Evolutionary conservation across 1,284 basidiomycete species (phyloP).

Genomic region (Trichosporon coremiiforme): DNA sequence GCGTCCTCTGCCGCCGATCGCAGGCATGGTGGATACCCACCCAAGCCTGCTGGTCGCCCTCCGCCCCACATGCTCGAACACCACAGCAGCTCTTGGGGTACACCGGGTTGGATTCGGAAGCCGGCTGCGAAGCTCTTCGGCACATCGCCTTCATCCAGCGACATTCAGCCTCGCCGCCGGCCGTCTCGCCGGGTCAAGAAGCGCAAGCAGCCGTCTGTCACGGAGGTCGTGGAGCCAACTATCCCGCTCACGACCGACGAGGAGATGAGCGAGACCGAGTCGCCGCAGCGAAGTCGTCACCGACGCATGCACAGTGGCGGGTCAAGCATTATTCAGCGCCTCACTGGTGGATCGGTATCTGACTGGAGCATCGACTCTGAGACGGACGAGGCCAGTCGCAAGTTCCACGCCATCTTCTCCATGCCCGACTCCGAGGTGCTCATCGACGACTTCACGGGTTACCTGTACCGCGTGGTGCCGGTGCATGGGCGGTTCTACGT

Average conservation of each 20-base stretch:
- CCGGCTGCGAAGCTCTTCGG: constrained; percentile 47
- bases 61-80: constrained; percentile 39
- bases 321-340: not conserved
- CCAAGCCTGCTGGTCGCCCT: constrained; percentile 40
- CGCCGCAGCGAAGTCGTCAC: constrained; percentile 18
- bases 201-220: constrained; percentile 30
- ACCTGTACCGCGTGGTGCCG: constrained; percentile 80
- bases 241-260: constrained; percentile 25
- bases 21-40: constrained; percentile 46
- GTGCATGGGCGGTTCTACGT: constrained; percentile 83
- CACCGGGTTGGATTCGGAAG: constrained; percentile 47
- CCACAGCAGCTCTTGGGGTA: constrained; percentile 14
- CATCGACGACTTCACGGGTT: constrained; percentile 84
- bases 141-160: constrained; percentile 31
- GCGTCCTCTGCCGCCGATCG: not conserved
- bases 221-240: constrained; percentile 35
- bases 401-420: constrained; percentile 77
- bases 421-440: constrained; percentile 82
- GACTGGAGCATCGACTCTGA: constrained; percentile 27
- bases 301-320: not conserved
- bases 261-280: constrained; percentile 24
- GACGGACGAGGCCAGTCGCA: constrained; percentile 41
- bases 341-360: not conserved
- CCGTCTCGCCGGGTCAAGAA: constrained; percentile 15
- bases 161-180: constrained; percentile 8